A percentile compares a stretch with the other conserved stretches of the same genome.
Conservation (phyloP, 1,284 basidiomycete genomes). For the Waitea zeae region DNA sequence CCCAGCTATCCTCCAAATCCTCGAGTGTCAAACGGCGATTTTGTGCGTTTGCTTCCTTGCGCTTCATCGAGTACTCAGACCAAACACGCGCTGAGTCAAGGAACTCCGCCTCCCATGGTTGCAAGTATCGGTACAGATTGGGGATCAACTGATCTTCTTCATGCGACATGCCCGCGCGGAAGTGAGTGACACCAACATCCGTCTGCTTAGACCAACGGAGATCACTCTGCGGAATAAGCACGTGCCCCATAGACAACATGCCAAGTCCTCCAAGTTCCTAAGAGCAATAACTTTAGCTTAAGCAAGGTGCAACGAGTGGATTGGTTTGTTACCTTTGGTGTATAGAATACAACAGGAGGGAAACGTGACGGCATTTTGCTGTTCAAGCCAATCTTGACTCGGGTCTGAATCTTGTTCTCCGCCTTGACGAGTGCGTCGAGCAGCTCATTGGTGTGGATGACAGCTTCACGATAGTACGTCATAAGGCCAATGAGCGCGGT, state of each 20-base stretch:
- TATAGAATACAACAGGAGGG: constrained; percentile 94
- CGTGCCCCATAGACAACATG: constrained; percentile 99
- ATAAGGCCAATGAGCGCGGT: constrained; percentile 87
- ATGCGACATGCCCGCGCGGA: constrained; percentile 94
- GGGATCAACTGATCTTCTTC: constrained; percentile 93
- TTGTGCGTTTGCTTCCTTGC: constrained; percentile 96
- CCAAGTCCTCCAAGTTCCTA: constrained; percentile 94
- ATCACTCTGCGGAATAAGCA: constrained; percentile 94
- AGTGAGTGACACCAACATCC: constrained; percentile 89
- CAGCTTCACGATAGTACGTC: constrained; percentile 99
- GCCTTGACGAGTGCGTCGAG: constrained; percentile 90
- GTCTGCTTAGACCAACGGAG: constrained; percentile 98
- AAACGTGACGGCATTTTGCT: constrained; percentile 99
- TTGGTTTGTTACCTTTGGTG: constrained; percentile 60
- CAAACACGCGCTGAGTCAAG: constrained; percentile 96
- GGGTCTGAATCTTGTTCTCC: constrained; percentile 97
- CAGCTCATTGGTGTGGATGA: constrained; percentile 93
- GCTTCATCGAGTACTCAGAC: constrained; percentile 99
- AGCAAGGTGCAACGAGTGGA: constrained; percentile 1
- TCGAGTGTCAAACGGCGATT: constrained; percentile 94
- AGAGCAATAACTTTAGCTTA: constrained; percentile 12
- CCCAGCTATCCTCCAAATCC: constrained; percentile 95
- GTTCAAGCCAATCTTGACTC: constrained; percentile 98
- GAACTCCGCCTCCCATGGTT: constrained; percentile 99
- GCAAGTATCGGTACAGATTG: constrained; percentile 94